These are phyloP conservation scores for Coniochaeta prunicola DNA, from an alignment of 2,329 filamentous ascomycete genomes.

Conservation along the genomic window DNA sequence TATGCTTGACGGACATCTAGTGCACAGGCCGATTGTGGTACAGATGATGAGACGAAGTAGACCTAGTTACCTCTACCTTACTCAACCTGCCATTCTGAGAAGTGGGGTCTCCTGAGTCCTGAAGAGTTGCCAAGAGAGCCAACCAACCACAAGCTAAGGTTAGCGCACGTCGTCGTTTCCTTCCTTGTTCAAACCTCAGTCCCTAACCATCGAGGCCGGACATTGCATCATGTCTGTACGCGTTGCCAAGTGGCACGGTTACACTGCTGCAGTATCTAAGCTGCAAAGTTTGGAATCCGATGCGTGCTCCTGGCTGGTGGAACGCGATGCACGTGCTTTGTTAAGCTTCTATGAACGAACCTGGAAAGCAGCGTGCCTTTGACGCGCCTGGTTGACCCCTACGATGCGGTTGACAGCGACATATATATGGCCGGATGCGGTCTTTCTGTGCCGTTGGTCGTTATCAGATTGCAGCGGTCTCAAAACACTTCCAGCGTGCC, in stretches of 20 bases:
- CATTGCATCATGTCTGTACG: not conserved
- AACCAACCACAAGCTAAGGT: not conserved
- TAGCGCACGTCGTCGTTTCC: not conserved
- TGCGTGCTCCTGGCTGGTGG: not conserved
- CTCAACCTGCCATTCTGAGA: too few species aligned
- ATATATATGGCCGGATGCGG: not conserved
- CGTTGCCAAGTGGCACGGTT: not conserved
- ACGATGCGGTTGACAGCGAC: conserved; percentile 32
- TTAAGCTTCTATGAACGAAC: not conserved
- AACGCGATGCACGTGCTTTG: not conserved
- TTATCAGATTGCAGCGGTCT: not conserved
- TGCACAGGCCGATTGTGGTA: too few species aligned
- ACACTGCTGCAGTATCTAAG: not conserved
- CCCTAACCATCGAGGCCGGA: not conserved
- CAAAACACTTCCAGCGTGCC: not conserved
- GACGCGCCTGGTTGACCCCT: conserved; percentile 16
- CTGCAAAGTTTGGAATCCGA: not conserved
- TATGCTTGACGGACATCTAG: too few species aligned
- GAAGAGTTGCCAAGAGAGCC: not conserved
- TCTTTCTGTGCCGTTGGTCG: not conserved
- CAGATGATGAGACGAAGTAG: too few species aligned
- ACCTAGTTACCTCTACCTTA: too few species aligned
- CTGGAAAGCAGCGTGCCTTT: not conserved
- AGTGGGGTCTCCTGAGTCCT: not conserved
- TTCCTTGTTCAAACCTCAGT: not conserved